Evolutionary conservation across 2,329 filamentous ascomycete genomes (phyloP).

Genomic region (Myriangium duriaei): DNA sequence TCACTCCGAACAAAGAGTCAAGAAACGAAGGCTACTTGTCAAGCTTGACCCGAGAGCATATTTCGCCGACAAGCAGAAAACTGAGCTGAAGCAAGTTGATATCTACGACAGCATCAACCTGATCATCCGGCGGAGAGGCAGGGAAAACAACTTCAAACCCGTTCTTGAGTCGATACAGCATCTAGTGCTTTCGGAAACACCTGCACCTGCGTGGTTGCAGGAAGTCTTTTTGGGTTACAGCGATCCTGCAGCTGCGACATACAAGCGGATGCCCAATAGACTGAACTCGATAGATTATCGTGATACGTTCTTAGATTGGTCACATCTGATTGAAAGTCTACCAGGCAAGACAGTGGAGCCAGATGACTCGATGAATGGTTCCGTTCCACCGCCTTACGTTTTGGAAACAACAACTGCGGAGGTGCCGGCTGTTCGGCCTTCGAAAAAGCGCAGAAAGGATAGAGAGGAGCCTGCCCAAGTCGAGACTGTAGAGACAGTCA

Average conservation of each 20-base stretch:
- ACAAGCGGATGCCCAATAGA: constrained; percentile 67
- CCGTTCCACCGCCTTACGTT: constrained; percentile 79
- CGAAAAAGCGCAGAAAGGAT: constrained; percentile 80
- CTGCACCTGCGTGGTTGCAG: constrained; percentile 81
- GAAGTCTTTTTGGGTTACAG: constrained; percentile 97
- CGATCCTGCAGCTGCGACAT: constrained; percentile 76
- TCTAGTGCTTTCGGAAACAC: constrained; percentile 71
- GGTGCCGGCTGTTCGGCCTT: constrained; percentile 38
- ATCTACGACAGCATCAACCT: constrained; percentile 79
- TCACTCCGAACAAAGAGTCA: constrained; percentile 48
- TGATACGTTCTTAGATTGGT: constrained; percentile 92
- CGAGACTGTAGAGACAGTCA: constrained; percentile 53
- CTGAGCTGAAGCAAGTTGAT: constrained; percentile 56
- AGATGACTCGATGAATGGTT: constrained; percentile 54
- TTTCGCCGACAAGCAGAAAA: constrained; percentile 57
- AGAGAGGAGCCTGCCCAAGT: constrained; percentile 53
- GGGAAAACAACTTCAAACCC: constrained; percentile 96
- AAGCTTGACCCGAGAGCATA: constrained; percentile 71
- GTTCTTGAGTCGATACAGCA: constrained; percentile 84
- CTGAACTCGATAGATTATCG: constrained; percentile 74
- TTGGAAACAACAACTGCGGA: constrained; percentile 46
- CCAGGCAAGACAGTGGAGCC: constrained; percentile 80
- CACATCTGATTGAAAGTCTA: constrained; percentile 79
- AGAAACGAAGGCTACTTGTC: constrained; percentile 59
- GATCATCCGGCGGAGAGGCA: constrained; percentile 65